Evolutionary conservation across 78 protist genomes (phyloP).

Genomic region (Tieghemostelium lacteum): DNA sequence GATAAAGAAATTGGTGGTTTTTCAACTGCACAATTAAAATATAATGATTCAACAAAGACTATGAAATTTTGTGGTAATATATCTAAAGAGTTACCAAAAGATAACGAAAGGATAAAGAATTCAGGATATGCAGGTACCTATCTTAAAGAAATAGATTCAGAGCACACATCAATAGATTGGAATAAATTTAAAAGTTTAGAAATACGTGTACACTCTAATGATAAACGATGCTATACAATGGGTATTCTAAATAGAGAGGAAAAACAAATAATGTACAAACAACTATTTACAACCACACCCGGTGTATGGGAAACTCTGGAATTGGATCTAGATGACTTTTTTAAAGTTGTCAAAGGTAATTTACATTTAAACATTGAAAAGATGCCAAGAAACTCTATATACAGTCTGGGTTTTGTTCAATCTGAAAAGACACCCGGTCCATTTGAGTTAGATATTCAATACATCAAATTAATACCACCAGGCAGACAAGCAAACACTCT

Average conservation of each 20-base stretch:
- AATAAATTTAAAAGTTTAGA: background rate
- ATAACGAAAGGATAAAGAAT: conserved; percentile 9
- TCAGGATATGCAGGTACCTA: conserved; percentile 52
- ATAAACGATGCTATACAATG: conserved; percentile 32
- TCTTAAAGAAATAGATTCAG: background rate
- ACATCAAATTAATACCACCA: conserved; percentile 26
- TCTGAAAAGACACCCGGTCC: conserved; percentile 48
- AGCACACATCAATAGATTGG: background rate
- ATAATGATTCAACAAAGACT: background rate
- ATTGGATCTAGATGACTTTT: conserved; percentile 18
- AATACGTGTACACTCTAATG: conserved; percentile 12
- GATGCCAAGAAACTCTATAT: background rate
- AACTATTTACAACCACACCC: conserved; percentile 41
- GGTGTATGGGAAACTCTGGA: conserved; percentile 54
- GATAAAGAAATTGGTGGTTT: conserved; percentile 62
- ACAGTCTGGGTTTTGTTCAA: conserved; percentile 59
- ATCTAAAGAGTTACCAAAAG: conserved; percentile 42
- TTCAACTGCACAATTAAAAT: conserved; percentile 19
- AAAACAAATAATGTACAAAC: conserved; percentile 36
- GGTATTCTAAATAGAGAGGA: conserved; percentile 39
- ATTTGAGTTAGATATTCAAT: conserved; percentile 28
- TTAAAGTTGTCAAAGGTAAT: conserved; percentile 34
- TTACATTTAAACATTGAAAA: conserved; percentile 16
- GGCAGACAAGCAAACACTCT: background rate
- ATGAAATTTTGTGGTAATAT: conserved; percentile 34